phyloP scores from a whole-genome alignment of 2,329 filamentous ascomycete genomes.

The Colletotrichum sublineola region DNA sequence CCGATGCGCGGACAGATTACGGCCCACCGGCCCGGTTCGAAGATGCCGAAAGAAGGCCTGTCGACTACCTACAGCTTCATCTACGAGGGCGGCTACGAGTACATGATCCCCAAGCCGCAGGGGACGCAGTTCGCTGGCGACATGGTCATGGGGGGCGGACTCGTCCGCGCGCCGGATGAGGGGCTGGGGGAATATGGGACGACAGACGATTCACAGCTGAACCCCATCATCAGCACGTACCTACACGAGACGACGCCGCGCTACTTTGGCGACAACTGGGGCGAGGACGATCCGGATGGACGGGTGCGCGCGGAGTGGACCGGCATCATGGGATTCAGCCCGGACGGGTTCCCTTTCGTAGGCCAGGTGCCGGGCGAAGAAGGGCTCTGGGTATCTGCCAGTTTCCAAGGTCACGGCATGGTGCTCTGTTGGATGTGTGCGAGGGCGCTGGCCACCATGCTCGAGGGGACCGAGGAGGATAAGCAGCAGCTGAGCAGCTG shows the following conservation, averaged over 20 bases:
- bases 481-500: constrained; percentile 53
- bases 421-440: constrained; percentile 72
- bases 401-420: constrained; percentile 78
- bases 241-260: constrained; percentile 56
- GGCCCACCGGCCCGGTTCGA: constrained; percentile 50
- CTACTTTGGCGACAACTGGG: constrained; percentile 68
- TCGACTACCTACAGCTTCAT: constrained; percentile 72
- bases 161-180: constrained; percentile 55
- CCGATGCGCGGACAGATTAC: constrained; percentile 44
- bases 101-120: constrained; percentile 72
- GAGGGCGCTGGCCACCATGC: constrained; percentile 68
- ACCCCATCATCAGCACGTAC: constrained; percentile 64
- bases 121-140: constrained; percentile 60
- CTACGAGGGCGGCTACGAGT: constrained; percentile 73
- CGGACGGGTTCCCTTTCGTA: constrained; percentile 66
- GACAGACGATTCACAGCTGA: constrained; percentile 67
- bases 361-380: constrained; percentile 60
- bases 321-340: constrained; percentile 69
- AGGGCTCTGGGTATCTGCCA: constrained; percentile 67
- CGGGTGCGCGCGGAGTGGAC: constrained; percentile 63
- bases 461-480: constrained; percentile 49
- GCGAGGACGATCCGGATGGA: constrained; percentile 55
- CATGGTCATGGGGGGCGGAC: constrained; percentile 73
- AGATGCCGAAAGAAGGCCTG: constrained; percentile 56
- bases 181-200: constrained; percentile 66